phyloP scores from a whole-genome alignment of 129 eudicot species.

The Pittosporum tobira region DNA sequence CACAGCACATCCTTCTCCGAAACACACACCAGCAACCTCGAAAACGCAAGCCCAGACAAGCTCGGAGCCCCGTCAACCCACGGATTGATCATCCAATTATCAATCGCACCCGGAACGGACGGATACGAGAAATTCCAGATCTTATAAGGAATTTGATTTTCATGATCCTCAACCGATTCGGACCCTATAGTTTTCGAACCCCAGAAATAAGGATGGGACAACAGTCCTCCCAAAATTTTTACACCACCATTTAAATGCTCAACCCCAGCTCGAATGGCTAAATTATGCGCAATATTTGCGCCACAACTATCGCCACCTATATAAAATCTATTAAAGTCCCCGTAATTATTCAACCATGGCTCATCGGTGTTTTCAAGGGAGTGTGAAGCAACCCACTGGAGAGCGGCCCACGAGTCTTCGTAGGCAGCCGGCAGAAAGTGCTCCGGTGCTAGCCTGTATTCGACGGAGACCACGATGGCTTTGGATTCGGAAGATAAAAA shows the following conservation, averaged over 20 bases:
- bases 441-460: constrained; percentile 46
- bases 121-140: constrained; percentile 20
- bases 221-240: constrained; percentile 18
- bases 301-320: constrained; percentile 8
- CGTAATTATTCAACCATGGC: constrained; percentile 22
- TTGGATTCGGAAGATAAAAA: constrained; percentile 12
- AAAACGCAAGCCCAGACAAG: constrained; percentile 9
- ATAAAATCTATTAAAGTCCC: constrained; percentile 22
- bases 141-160: background rate
- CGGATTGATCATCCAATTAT: constrained; percentile 21
- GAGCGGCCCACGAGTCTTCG: constrained; percentile 50
- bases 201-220: constrained; percentile 51
- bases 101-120: constrained; percentile 1
- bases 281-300: constrained; percentile 13
- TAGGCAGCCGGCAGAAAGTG: constrained; percentile 34
- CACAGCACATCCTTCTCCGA: constrained; percentile 23
- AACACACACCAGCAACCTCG: constrained; percentile 16
- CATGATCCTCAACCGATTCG: background rate
- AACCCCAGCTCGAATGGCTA: constrained; percentile 20
- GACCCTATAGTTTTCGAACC: constrained; percentile 26
- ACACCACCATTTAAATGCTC: background rate
- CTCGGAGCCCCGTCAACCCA: constrained; percentile 11
- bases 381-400: constrained; percentile 51
- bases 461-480: constrained; percentile 29
- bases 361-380: constrained; percentile 18